Evolutionary conservation across 139 green algal species (phyloP), one percentile per base, ranked within the genome.

Genomic region (Gonium pectorale): DNA sequence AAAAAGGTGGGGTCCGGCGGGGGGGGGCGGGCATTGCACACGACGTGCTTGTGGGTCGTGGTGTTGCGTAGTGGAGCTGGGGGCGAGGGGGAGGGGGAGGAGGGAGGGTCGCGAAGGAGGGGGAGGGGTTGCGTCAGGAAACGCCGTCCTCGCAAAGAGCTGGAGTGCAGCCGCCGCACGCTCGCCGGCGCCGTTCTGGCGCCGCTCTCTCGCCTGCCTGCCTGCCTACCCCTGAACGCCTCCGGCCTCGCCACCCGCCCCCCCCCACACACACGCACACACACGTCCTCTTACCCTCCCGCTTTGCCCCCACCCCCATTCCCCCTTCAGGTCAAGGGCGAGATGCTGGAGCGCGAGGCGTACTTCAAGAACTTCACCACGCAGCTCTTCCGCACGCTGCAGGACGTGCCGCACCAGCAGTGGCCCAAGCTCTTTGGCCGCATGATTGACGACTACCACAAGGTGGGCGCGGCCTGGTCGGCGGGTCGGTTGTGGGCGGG

Each of bases 351-450:
- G 66, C 71, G 69, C 31, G 80, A 86, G 49, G 86, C 67, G 2
- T 90, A 90, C 86, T 90, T 86, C 49, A 80, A 75, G 35, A 90
- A 90, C 80, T 90, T 90, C 72, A 83, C 86, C 24, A 87, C 64
- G 5, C 86, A 90, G 71, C 70, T 90, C 13, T 87, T 86, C 77
- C 69, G 80, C 43, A 84, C 72, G 13, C 22, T 84, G 3, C 86
- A 87, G 51, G 85, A 78, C 21, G 86, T 90, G 24, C 66, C 70
- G 9, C 67, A 68, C 26, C 70, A 85, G 5, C 56, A 86, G 54
- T 90, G 86, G 86, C 54, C 86, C 40, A 70, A 51, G 38, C 51
- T 90, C 11, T 83, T 90, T 41, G 86, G 86, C 1, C 69, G 79
- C 7, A 52, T 90, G 21, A 84, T 84, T 3, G 78, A 82, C 11